Evolutionary conservation across 2,329 filamentous ascomycete genomes (phyloP), one percentile per base, ranked within the genome.

Genomic region (Neoascochyta sp.): DNA sequence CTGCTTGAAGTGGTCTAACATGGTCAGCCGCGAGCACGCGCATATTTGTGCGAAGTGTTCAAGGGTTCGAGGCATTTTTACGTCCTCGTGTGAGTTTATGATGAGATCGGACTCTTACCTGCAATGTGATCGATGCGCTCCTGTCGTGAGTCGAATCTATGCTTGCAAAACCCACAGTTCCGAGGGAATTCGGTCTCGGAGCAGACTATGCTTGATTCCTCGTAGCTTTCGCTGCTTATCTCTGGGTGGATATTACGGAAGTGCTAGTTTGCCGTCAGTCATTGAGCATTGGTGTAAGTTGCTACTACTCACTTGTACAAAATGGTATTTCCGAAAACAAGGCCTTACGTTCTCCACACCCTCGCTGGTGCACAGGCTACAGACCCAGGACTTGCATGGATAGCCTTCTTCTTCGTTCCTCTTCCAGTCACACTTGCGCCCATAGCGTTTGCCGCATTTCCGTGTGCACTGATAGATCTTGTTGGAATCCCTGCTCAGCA

Each of bases 401-500:
- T 63, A 63, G 7, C 52, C 54, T 29, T 62, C 57, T 31, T 63
- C 58, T 23, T 63, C 60, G 18, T 62, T 61, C 27, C 60, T 46
- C 41, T 61, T 63, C 60, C 58, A 62, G 41, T 63, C 60, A 20
- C 57, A 61, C 42, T 63, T 63, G 5, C 58, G 52, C 5, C 54
- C 56, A 37, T 61, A 63, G 7, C 58, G 47, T 35, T 62, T 62
- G 8, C 60, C 60, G 20, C 60, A 63, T 29, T 61, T 61, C 15
- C 58, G 24, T 5, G 60, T 63, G 35, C 60, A 63, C 24, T 63
- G 60, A 34, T 60, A 63, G 22, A 62, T 58, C 17, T 62, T 62
- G 27, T 50, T 59, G 7, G 54, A 35, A 27, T 63, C 58, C 20
- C 58, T 36, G 22, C 41, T 29, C 14, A 63, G 41, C 13, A 60